Conservation (phyloP, 179 eudicot species). For the Spinacia oleracea region DNA sequence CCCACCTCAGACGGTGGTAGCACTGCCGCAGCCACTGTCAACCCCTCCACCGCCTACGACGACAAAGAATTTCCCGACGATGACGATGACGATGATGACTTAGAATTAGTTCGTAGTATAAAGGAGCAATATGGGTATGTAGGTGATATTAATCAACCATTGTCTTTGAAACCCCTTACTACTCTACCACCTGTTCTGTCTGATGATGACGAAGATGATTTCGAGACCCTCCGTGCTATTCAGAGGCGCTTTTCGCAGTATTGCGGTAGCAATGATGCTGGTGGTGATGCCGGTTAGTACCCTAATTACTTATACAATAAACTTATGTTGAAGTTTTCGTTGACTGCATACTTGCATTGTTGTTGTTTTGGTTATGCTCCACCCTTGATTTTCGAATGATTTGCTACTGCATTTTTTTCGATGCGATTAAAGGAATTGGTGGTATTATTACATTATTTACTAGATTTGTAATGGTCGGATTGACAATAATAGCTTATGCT, state of each 20-base stretch:
- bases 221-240: slow-evolving; percentile 64
- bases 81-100: slow-evolving; percentile 45
- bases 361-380: not conserved
- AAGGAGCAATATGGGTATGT: slow-evolving; percentile 44
- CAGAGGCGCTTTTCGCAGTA: slow-evolving; percentile 59
- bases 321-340: not conserved
- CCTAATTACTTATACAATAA: not conserved
- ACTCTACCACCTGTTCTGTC: slow-evolving; percentile 42
- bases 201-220: slow-evolving; percentile 78
- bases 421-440: not conserved
- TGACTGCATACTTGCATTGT: not conserved
- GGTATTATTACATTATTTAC: not conserved
- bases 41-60: not conserved
- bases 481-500: not conserved
- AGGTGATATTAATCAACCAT: slow-evolving; percentile 23
- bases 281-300: slow-evolving; percentile 30
- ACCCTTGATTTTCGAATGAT: not conserved
- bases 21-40: not conserved
- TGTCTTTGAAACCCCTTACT: slow-evolving; percentile 45
- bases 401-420: not conserved
- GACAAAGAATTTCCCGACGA: not conserved
- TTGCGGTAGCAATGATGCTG: not conserved
- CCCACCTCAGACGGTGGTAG: not conserved
- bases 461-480: not conserved
- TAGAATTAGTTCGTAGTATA: slow-evolving; percentile 53